Conservation (phyloP, 148 eudicot genomes). For the Chenopodium berlandieri region DNA sequence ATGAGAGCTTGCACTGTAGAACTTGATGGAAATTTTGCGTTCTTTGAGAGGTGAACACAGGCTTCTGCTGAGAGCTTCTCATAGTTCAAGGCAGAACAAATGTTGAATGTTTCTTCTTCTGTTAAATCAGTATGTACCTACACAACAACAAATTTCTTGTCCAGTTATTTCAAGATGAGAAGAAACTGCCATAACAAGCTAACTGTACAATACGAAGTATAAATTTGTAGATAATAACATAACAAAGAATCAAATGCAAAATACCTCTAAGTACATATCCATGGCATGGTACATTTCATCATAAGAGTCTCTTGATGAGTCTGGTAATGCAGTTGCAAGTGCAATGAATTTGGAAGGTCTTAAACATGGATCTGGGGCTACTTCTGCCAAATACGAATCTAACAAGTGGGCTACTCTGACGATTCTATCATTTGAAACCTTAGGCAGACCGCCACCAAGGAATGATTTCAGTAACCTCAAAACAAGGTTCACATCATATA, state of each 20-base stretch:
- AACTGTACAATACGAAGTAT: too few species aligned
- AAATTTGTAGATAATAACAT: not conserved
- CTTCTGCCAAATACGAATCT: conserved; percentile 70
- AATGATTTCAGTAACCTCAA: conserved; percentile 55
- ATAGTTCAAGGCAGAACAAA: conserved; percentile 55
- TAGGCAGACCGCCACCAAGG: conserved; percentile 20
- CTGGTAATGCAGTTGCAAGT: conserved; percentile 56
- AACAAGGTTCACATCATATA: conserved; percentile 75
- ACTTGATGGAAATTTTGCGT: conserved; percentile 56
- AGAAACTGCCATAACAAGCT: not conserved
- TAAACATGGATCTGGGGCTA: conserved; percentile 73
- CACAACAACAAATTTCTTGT: not conserved
- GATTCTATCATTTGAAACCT: conserved; percentile 31
- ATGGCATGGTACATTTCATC: conserved; percentile 67
- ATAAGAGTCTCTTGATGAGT: conserved; percentile 61
- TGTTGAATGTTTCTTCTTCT: conserved; percentile 55
- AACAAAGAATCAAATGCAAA: conserved; percentile 7
- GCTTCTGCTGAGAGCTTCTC: conserved; percentile 68
- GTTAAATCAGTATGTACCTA: conserved; percentile 73
- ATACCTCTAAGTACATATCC: conserved; percentile 77
- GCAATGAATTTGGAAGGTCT: conserved; percentile 65
- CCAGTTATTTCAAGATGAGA: not conserved
- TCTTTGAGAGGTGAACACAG: conserved; percentile 49
- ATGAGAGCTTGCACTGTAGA: conserved; percentile 49
- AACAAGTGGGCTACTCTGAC: conserved; percentile 52